Evolutionary conservation across 2,329 filamentous ascomycete genomes (phyloP), one percentile per base, ranked within the genome.

Genomic region (Capronia coronata): DNA sequence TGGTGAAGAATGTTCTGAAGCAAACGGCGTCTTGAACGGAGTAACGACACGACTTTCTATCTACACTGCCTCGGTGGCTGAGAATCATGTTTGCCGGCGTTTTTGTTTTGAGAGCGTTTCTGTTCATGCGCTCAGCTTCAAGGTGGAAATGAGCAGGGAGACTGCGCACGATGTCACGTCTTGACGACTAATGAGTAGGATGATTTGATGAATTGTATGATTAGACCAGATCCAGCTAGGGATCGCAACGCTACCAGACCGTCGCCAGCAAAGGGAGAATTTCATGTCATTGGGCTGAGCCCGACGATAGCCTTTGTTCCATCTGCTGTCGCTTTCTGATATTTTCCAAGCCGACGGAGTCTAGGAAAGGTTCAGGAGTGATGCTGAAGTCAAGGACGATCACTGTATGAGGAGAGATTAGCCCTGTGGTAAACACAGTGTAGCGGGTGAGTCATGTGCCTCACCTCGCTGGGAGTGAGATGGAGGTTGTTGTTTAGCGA

Each of bases 361-460:
- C 66, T 7, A 71, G 59, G 46, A 71, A 71, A 18, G 66, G 68
- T 52, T 70, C 67, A 27, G 65, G 59, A 16, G 62, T 50, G 6
- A 50, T 48, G 19, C 63, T 64, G 13, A 67, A 66, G 40, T 68
- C 59, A 43, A 66, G 61, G 38, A 68, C 63, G n/a, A 62, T 60
- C 18, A 62, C 60, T 62, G 39, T n/a, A 29, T 14, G 10, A 19
- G 10, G 10, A 19, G 10, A 29, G 8, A 27, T 46, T 49, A 49
- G 48, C 42, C 14, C 30, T n/a, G 14, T 14, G 6, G 30, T 34
- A 22, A 43, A n/a, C 10, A 13, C 27, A 10, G 41, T 47, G 38
- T 30, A 43, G 25, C 23, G 22, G 7, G 39, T 30, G 30, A 48
- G 38, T 41, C 38, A 41, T 41, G n/a, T 23, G 19, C 27, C 55